phyloP scores from a whole-genome alignment of 2,329 filamentous ascomycete genomes.

The Colletotrichum eleusines region DNA sequence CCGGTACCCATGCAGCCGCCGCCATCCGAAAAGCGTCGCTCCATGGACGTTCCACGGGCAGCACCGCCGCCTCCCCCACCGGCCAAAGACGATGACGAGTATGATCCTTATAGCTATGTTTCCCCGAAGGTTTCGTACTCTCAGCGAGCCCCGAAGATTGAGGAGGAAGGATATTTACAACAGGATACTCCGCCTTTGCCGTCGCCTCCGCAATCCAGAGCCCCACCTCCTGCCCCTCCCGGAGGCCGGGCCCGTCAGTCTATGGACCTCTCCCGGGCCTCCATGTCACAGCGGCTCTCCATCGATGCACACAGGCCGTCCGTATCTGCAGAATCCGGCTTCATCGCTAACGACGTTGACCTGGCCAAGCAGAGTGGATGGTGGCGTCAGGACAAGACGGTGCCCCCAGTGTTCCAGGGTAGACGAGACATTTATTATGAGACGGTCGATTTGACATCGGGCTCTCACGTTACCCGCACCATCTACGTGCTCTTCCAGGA shows the following conservation, averaged over 20 bases:
- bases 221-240: conserved; percentile 33
- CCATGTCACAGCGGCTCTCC: conserved; percentile 67
- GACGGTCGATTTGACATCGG: conserved; percentile 81
- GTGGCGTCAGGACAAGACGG: conserved; percentile 86
- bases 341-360: conserved; percentile 89
- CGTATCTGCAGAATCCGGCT: conserved; percentile 81
- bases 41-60: conserved; percentile 77
- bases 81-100: conserved; percentile 72
- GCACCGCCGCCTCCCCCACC: conserved; percentile 75
- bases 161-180: conserved; percentile 61
- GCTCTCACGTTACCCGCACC: conserved; percentile 79
- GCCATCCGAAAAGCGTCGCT: conserved; percentile 66
- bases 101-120: conserved; percentile 74
- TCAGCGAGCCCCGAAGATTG: conserved; percentile 54
- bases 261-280: conserved; percentile 69
- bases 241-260: conserved; percentile 65
- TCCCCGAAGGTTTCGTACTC: conserved; percentile 51
- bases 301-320: conserved; percentile 82
- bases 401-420: conserved; percentile 85
- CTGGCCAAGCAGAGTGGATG: conserved; percentile 80
- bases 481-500: conserved; percentile 93
- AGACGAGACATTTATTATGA: conserved; percentile 88
- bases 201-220: conserved; percentile 48
- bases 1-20: conserved; percentile 73
- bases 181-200: conserved; percentile 56